These are phyloP conservation scores for Dispira parvispora DNA, from an alignment of 192 early-diverging fungal species.

Conservation along the genomic window DNA sequence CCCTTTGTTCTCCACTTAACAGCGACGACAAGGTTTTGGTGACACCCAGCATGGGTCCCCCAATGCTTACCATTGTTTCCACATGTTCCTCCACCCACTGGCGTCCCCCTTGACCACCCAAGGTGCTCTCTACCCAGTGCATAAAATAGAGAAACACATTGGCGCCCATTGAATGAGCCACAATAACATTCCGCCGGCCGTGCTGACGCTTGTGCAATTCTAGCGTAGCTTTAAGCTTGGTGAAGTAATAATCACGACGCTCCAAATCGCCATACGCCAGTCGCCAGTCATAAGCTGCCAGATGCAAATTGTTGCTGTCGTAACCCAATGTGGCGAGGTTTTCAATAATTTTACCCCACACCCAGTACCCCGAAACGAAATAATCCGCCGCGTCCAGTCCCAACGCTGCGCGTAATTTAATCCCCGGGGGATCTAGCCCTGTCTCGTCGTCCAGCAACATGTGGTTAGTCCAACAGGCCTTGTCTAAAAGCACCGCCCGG, in stretches of 20 bases:
- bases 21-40: constrained; percentile 65
- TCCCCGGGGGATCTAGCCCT: constrained; percentile 67
- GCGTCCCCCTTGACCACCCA: constrained; percentile 47
- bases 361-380: constrained; percentile 81
- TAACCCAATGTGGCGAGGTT: constrained; percentile 74
- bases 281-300: constrained; percentile 85
- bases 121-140: constrained; percentile 59
- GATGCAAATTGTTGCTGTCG: constrained; percentile 73
- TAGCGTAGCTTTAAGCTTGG: constrained; percentile 50
- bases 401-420: constrained; percentile 71
- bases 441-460: constrained; percentile 65
- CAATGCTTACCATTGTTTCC: constrained; percentile 67
- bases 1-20: constrained; percentile 65
- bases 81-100: constrained; percentile 66
- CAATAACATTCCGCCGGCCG: constrained; percentile 35
- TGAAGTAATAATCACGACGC: constrained; percentile 65
- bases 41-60: constrained; percentile 69
- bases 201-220: constrained; percentile 33
- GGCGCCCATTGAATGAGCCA: constrained; percentile 38
- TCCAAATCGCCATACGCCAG: constrained; percentile 63
- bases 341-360: constrained; percentile 67
- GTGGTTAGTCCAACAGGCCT: constrained; percentile 70
- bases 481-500: constrained; percentile 67
- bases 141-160: constrained; percentile 67
- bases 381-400: constrained; percentile 84